These are phyloP conservation scores for Cladophialophora yegresii DNA, from an alignment of 2,329 filamentous ascomycete genomes.

Conservation along the genomic window DNA sequence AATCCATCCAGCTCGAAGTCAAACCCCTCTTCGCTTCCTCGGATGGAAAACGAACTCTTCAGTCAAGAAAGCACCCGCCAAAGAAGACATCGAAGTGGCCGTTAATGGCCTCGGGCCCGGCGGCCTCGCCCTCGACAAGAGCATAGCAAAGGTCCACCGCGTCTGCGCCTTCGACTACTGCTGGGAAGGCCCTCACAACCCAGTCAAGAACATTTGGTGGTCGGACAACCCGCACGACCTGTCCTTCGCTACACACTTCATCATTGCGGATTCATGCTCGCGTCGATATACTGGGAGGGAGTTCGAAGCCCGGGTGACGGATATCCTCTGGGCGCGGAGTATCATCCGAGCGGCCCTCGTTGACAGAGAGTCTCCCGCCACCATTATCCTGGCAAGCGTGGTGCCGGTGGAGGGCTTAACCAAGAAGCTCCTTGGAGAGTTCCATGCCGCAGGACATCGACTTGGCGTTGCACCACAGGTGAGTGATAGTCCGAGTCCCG, in stretches of 20 bases:
- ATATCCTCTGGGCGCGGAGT: not conserved
- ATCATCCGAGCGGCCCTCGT: not conserved
- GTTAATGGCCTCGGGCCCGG: not conserved
- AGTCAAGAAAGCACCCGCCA: not conserved
- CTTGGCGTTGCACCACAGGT: conserved; percentile 2
- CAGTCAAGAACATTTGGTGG: not conserved
- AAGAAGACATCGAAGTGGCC: not conserved
- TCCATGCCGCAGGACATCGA: conserved; percentile 1
- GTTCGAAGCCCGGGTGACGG: not conserved
- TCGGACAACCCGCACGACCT: not conserved
- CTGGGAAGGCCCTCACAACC: not conserved
- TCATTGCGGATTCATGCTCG: not conserved
- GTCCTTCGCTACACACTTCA: not conserved
- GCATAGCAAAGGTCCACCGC: not conserved
- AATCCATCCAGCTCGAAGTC: not conserved
- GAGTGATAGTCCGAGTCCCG: not conserved
- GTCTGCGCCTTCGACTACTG: conserved; percentile 2
- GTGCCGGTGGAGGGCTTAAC: not conserved
- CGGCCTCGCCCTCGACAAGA: not conserved
- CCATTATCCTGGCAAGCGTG: conserved; percentile 6
- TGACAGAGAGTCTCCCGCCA: not conserved
- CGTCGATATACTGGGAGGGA: not conserved
- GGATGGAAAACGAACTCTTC: not conserved
- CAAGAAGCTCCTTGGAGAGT: not conserved
- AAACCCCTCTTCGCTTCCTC: not conserved